phyloP scores from a whole-genome alignment of 495 filamentous ascomycete genomes.

The Penicillium canariense region DNA sequence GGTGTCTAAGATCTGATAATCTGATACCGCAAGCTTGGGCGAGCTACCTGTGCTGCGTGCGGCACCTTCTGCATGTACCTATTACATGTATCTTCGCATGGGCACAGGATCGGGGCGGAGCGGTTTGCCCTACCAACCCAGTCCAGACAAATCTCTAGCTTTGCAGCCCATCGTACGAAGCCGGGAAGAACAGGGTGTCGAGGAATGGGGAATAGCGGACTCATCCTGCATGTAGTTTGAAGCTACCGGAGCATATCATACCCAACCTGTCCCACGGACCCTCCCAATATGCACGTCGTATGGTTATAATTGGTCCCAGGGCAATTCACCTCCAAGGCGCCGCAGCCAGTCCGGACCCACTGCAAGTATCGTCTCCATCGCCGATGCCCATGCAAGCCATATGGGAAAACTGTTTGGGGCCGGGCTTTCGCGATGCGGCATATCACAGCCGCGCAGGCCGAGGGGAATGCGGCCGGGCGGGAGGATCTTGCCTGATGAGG shows the following conservation, averaged over 20 bases:
- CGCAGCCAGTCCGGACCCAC: no score
- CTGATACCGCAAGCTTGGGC: background rate
- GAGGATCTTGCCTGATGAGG: constrained; percentile 2
- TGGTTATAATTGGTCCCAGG: constrained; percentile 15
- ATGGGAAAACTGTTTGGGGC: no score
- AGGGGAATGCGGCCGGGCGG: no score
- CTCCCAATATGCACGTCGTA: constrained; percentile 12
- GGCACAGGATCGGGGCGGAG: constrained; percentile 5
- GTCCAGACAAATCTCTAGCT: background rate
- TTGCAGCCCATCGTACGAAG: background rate
- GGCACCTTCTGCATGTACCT: no score
- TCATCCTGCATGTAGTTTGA: constrained; percentile 15
- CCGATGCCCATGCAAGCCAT: background rate
- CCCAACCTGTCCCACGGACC: constrained; percentile 17
- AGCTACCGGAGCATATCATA: constrained; percentile 24
- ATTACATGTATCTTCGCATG: no score
- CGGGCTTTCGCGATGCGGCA: no score
- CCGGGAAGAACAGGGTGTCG: constrained; percentile 6
- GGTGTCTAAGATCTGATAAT: constrained; percentile 13
- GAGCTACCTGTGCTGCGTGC: no score
- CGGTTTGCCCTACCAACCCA: constrained; percentile 8
- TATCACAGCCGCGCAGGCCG: constrained; percentile 16
- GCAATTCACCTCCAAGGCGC: background rate
- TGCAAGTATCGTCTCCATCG: no score
- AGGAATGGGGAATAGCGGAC: constrained; percentile 15